Conservation (phyloP, 1,284 basidiomycete genomes). For the Cryptococcus floricola region DNA sequence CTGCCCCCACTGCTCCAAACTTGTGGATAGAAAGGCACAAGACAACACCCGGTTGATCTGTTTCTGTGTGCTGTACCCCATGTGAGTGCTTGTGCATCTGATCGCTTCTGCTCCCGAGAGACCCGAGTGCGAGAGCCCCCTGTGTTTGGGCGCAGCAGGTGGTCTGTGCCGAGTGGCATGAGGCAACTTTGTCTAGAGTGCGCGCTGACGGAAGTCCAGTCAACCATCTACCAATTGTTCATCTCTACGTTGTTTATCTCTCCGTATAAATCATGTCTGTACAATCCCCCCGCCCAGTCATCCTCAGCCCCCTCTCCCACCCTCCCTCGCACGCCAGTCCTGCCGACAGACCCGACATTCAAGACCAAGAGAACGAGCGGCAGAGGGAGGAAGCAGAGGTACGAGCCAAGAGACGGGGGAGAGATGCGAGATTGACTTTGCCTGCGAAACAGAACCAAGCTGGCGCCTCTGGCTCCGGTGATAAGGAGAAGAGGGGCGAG, state of each 20-base stretch:
- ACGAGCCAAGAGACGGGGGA: background rate
- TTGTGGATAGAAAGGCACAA: too few species aligned
- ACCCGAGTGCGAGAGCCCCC: background rate
- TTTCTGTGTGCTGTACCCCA: too few species aligned
- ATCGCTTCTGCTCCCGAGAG: too few species aligned
- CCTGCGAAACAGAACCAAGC: background rate
- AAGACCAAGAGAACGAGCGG: background rate
- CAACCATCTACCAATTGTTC: too few species aligned
- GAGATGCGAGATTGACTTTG: background rate
- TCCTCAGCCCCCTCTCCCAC: background rate
- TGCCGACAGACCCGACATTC: background rate
- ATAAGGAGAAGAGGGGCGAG: background rate
- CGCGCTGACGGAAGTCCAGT: too few species aligned
- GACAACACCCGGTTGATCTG: too few species aligned
- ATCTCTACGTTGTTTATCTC: too few species aligned
- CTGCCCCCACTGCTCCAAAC: background rate
- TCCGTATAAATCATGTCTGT: background rate
- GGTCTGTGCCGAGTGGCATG: background rate
- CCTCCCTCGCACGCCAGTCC: background rate
- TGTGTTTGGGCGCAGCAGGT: background rate
- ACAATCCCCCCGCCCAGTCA: background rate
- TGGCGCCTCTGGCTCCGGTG: background rate
- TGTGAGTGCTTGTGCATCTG: too few species aligned
- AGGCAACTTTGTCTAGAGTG: too few species aligned
- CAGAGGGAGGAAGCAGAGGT: background rate